Evolutionary conservation across 768 basidiomycete species (phyloP), one percentile per base, ranked within the genome.

Genomic region (Leucosporidium yakuticum): DNA sequence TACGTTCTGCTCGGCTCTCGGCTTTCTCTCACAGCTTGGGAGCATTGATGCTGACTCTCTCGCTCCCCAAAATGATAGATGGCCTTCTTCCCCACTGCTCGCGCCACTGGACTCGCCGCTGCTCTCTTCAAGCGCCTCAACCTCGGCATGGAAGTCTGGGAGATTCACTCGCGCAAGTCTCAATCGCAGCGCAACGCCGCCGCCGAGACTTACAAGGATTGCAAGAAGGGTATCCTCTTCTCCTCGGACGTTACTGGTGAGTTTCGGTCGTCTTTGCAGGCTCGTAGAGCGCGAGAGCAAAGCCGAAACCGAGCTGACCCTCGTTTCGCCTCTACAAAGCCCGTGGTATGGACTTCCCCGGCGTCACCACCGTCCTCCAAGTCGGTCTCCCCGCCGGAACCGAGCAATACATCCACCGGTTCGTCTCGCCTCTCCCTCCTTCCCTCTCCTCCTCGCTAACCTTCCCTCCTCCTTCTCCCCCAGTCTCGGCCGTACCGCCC

Each of bases 71-170:
- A 3, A 15, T 12, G 17, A 7, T 15, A 44, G 39, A 87, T 88
- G 77, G 80, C 83, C 2, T 87, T 87, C 79, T 82, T 85, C 61
- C 84, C 86, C 25, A 87, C 86, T n/a, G 86, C 86, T 11, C 82
- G 85, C 62, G 84, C 84, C 14, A 83, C 84, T 2, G 80, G 79
- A 11, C 77, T 85, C 53, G 77, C 82, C n/a, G 72, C 70, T 49
- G 73, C 78, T 55, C 64, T 83, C 72, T 64, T 76, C 70, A 77
- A 77, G 53, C 53, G 62, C 27, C 53, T 69, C n/a, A 65, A 50
- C 49, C 60, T 64, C 49, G 73, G 69, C 5, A 51, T 69, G 49
- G 57, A 64, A 1, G 58, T 69, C 11, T 69, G 56, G 48, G 73
- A 74, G 65, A 74, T 87, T 67, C 87, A 87, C 74, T 85, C 84